Evolutionary conservation across 495 filamentous ascomycete species (phyloP), one percentile per base, ranked within the genome.

Genomic region (Hypoxylon lienhwacheense): DNA sequence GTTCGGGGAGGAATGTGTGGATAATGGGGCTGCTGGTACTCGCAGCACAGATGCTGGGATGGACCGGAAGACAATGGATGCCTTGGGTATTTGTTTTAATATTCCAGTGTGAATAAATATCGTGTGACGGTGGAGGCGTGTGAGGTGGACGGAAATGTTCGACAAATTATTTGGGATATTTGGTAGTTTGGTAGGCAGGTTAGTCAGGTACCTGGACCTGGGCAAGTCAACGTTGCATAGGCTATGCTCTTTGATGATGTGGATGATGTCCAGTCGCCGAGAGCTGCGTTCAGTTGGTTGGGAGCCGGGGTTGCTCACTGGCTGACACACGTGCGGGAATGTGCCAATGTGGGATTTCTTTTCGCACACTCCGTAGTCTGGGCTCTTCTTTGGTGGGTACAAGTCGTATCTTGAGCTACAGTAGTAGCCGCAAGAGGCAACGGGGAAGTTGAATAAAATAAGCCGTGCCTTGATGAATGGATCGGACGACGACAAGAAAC

Each of bases 221-320:
- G 52, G 51, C 29, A 43, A 61, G 51, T 55, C 52, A 61, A 61
- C 58, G 58, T 61, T 61, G 58, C 58, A 61, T 61, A 61, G 58
- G 58, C 58, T 55, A 52, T 55, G 58, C 40, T 25, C 29, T 35
- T 52, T 61, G 58, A 46, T 61, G 58, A 61, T 61, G 58, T 61
- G 58, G 58, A 55, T 52, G 58, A 52, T 52, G 47, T 48, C 50
- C 50, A 55, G 57, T 61, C 57, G 57, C 57, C 51, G 51, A 55
- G 46, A 50, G 44, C 32, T 49, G 45, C 21, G 56, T 55, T 55
- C 39, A 25, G 35, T 49, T 48, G 55, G 55, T 59, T 59, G 42
- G 48, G 43, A 40, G 28, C 10, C 24, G 12, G 40, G 24, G 26
- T 22, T 16, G 21, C 37, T 50, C 35, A 61, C 47, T 55, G 58